These are phyloP conservation scores for Plasmodium sp. DNA, from an alignment of 169 alveolate genomes.

Conservation along the genomic window DNA sequence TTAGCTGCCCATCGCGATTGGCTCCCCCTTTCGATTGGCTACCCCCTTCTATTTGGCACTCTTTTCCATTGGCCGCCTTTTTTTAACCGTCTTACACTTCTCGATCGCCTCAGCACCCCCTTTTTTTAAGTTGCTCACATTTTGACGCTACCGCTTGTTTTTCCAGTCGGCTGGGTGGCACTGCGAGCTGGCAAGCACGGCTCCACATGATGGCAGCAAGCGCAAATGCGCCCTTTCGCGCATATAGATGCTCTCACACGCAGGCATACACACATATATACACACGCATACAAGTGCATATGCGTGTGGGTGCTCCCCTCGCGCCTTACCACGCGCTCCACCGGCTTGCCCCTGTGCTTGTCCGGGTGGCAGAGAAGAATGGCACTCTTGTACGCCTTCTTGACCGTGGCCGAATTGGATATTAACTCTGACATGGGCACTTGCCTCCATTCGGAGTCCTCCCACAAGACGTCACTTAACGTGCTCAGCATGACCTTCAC, in stretches of 20 bases:
- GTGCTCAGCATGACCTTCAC: constrained; percentile 89
- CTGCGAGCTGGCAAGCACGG: neutral
- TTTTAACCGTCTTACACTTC: neutral
- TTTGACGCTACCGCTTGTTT: constrained; percentile 3
- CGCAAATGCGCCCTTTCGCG: neutral
- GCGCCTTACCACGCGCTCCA: constrained; percentile 77
- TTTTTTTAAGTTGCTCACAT: constrained; percentile 9
- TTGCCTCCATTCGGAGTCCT: constrained; percentile 86
- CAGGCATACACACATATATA: constrained; percentile 41
- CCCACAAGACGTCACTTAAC: constrained; percentile 88
- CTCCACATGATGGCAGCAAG: neutral
- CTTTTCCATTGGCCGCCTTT: neutral
- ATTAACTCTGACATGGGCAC: constrained; percentile 86
- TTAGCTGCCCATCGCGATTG: neutral
- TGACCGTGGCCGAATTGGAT: constrained; percentile 82
- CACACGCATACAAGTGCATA: constrained; percentile 9
- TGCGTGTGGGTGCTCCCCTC: constrained; percentile 1
- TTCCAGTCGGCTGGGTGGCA: neutral
- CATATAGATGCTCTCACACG: neutral
- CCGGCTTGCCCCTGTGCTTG: constrained; percentile 70
- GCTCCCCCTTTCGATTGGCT: neutral
- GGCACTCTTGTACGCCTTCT: constrained; percentile 86
- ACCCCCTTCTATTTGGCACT: neutral
- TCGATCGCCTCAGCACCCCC: neutral
- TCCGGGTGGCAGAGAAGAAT: constrained; percentile 87